These are phyloP conservation scores for Marvania coccoides DNA, from an alignment of 139 green algal species.

Conservation along the genomic window DNA sequence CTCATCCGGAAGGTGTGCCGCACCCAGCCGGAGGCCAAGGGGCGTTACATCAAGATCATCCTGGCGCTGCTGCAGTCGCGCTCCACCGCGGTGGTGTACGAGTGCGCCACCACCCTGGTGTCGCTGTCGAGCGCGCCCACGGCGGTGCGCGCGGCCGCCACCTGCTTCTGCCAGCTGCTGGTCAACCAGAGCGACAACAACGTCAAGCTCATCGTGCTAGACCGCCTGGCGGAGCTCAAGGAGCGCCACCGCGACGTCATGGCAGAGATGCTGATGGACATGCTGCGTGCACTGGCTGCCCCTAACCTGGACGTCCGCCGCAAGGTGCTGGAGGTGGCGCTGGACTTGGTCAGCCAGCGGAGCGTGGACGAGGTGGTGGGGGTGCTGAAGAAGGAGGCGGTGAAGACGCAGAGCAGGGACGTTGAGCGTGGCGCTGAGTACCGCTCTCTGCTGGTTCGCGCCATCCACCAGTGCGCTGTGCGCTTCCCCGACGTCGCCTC, in stretches of 20 bases:
- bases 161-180: conserved; percentile 97
- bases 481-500: conserved; percentile 91
- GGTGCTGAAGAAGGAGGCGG: conserved; percentile 96
- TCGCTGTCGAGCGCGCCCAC: conserved; percentile 87
- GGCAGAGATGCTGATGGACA: conserved; percentile 95
- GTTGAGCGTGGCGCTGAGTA: conserved; percentile 88
- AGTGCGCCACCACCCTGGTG: conserved; percentile 88
- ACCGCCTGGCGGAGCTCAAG: conserved; percentile 79
- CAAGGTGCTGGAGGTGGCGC: conserved; percentile 91
- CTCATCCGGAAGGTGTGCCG: conserved; percentile 94
- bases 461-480: conserved; percentile 90
- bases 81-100: conserved; percentile 88
- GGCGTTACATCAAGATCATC: conserved; percentile 98
- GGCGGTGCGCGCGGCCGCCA: conserved; percentile 89
- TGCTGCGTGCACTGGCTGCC: conserved; percentile 81
- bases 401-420: conserved; percentile 89
- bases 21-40: conserved; percentile 77
- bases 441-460: conserved; percentile 83
- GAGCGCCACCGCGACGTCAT: conserved; percentile 70
- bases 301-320: conserved; percentile 92
- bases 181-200: conserved; percentile 97
- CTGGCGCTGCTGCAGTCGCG: conserved; percentile 79
- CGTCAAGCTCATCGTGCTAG: conserved; percentile 99
- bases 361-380: conserved; percentile 88
- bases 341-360: conserved; percentile 85